phyloP scores from a whole-genome alignment of 1,284 basidiomycete genomes.

The Boletus smithii region DNA sequence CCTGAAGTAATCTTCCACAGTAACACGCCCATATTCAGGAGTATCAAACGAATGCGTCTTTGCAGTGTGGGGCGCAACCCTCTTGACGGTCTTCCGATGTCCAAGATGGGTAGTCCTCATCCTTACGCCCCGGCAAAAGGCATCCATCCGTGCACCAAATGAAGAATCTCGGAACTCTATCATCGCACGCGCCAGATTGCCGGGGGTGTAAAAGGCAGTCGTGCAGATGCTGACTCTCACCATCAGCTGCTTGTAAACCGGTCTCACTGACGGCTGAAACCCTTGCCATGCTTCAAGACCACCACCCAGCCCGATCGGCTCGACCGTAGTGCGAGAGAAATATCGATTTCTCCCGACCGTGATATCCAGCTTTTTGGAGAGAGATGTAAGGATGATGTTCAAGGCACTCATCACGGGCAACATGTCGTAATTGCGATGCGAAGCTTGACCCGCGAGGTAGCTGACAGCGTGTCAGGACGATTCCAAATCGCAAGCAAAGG shows the following conservation, averaged over 20 bases:
- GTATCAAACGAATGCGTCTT: slow-evolving; percentile 52
- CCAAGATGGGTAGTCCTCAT: slow-evolving; percentile 62
- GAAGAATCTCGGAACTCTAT: slow-evolving; percentile 48
- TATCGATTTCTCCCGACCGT: slow-evolving; percentile 63
- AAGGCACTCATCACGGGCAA: slow-evolving; percentile 62
- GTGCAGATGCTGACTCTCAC: slow-evolving; percentile 77
- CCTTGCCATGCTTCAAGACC: slow-evolving; percentile 68
- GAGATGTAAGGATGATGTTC: slow-evolving; percentile 47
- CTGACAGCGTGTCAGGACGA: slow-evolving; percentile 33
- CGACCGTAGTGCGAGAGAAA: slow-evolving; percentile 53
- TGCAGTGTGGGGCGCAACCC: slow-evolving; percentile 46
- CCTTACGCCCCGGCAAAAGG: slow-evolving; percentile 60
- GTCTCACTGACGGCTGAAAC: slow-evolving; percentile 71
- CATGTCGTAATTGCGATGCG: slow-evolving; percentile 45
- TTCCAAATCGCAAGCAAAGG: not conserved
- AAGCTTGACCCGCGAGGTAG: slow-evolving; percentile 52
- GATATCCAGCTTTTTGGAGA: not conserved
- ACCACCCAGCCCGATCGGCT: slow-evolving; percentile 45
- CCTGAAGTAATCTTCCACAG: slow-evolving; percentile 62
- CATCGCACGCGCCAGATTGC: slow-evolving; percentile 61
- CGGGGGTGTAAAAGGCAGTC: slow-evolving; percentile 65
- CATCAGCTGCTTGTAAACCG: slow-evolving; percentile 66
- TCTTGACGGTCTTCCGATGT: slow-evolving; percentile 65
- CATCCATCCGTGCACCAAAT: slow-evolving; percentile 51
- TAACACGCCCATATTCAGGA: slow-evolving; percentile 47